phyloP scores from a whole-genome alignment of 345 rosid species.

The Acer negundo region DNA sequence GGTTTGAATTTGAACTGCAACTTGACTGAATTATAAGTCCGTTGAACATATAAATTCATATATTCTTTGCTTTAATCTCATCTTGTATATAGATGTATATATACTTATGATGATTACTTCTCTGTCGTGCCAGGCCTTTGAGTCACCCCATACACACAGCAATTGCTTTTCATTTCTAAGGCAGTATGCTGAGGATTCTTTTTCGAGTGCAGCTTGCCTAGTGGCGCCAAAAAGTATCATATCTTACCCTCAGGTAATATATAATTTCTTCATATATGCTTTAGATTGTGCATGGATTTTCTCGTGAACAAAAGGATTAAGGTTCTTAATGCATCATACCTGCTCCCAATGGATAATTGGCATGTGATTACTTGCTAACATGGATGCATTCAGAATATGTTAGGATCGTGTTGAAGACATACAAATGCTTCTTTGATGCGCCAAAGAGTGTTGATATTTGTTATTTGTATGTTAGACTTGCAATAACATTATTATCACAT shows the following conservation, averaged over 20 bases:
- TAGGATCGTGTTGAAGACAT: background rate
- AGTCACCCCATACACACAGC: constrained; percentile 86
- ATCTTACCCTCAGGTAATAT: constrained; percentile 87
- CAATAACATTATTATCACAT: background rate
- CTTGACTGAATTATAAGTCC: background rate
- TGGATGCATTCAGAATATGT: constrained; percentile 3
- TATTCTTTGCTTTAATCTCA: background rate
- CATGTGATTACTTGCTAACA: background rate
- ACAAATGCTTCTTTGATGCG: background rate
- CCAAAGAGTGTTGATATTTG: background rate
- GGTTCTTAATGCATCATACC: background rate
- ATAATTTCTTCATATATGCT: constrained; percentile 6
- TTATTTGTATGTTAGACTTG: background rate
- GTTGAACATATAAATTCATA: background rate
- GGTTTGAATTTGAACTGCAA: background rate
- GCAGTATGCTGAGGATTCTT: constrained; percentile 84
- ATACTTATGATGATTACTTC: background rate
- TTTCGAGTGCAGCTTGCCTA: constrained; percentile 86
- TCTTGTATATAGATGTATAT: background rate
- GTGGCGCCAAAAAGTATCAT: constrained; percentile 79
- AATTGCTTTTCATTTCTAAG: constrained; percentile 83
- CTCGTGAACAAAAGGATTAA: background rate
- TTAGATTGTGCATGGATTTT: background rate
- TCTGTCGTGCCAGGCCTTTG: constrained; percentile 75
- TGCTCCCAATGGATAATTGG: background rate